Conservation (phyloP, 2,329 filamentous ascomycete species). For the Waltergamsia citrina region DNA sequence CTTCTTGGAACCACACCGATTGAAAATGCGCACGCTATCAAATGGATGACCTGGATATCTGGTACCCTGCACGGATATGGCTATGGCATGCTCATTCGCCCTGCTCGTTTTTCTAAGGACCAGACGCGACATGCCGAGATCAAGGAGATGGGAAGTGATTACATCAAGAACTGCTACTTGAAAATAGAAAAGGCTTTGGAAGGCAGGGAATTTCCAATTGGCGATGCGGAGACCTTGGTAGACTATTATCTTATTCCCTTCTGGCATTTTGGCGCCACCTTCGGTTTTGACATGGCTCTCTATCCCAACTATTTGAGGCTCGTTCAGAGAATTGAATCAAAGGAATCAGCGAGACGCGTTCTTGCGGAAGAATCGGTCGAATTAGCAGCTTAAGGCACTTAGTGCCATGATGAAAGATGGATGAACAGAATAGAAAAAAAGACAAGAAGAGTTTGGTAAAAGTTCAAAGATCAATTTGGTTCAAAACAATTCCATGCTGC, state of each 20-base stretch:
- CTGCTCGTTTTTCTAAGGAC: conserved; percentile 15
- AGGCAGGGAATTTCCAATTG: not conserved
- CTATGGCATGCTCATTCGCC: conserved; percentile 14
- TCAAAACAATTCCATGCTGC: no score
- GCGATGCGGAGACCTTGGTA: not conserved
- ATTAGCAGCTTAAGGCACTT: no score
- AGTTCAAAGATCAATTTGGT: no score
- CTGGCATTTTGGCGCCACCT: not conserved
- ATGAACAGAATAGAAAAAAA: no score
- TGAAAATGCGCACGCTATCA: conserved; percentile 13
- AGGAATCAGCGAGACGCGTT: not conserved
- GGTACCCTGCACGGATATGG: conserved; percentile 19
- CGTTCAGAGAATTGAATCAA: not conserved
- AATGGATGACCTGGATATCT: conserved; percentile 23
- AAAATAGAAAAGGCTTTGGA: not conserved
- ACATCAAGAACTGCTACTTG: not conserved
- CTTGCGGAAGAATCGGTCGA: no score
- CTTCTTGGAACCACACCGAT: conserved; percentile 12
- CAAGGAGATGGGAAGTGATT: conserved; percentile 6
- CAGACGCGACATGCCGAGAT: conserved; percentile 6
- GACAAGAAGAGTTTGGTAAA: no score
- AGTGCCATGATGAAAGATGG: no score
- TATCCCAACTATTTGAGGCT: not conserved
- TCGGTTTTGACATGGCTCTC: not conserved
- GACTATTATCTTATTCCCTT: conserved; percentile 1